phyloP scores from a whole-genome alignment of 257 asterid genomes.

The Ajuga chamaepitys region DNA sequence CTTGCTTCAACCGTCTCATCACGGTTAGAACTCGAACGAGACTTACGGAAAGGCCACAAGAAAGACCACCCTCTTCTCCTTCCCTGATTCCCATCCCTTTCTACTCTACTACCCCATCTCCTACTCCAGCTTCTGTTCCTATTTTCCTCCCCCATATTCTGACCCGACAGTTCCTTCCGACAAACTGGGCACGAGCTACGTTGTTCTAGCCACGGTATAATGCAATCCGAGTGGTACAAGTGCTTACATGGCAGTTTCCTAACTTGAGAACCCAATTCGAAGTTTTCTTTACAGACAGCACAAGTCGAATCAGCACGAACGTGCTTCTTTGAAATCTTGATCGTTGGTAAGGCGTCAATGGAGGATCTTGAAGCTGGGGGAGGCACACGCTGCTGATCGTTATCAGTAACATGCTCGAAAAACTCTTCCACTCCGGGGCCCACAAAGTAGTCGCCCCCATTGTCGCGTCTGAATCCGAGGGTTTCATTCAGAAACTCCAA shows the following conservation, averaged over 20 bases:
- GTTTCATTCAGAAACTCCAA: slow-evolving; percentile 72
- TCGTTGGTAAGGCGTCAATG: slow-evolving; percentile 58
- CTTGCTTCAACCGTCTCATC: slow-evolving; percentile 41
- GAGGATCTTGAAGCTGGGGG: slow-evolving; percentile 74
- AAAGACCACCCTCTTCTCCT: slow-evolving; percentile 74
- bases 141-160: slow-evolving; percentile 33
- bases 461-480: slow-evolving; percentile 72
- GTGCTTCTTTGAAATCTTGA: slow-evolving; percentile 72
- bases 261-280: slow-evolving; percentile 63
- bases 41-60: slow-evolving; percentile 80
- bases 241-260: slow-evolving; percentile 75
- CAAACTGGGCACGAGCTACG: slow-evolving; percentile 85
- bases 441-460: slow-evolving; percentile 73
- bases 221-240: slow-evolving; percentile 75
- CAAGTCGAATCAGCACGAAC: slow-evolving; percentile 70
- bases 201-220: slow-evolving; percentile 84
- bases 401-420: slow-evolving; percentile 47
- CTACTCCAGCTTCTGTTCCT: slow-evolving; percentile 47
- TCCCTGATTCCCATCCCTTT: slow-evolving; percentile 22
- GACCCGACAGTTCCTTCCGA: slow-evolving; percentile 47
- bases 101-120: slow-evolving; percentile 35
- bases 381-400: slow-evolving; percentile 45
- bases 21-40: slow-evolving; percentile 33
- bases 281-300: slow-evolving; percentile 79
- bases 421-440: slow-evolving; percentile 92